Evolutionary conservation across 176 grass and related monocot genomes (phyloP).

Genomic region (Oryza glaberrima): DNA sequence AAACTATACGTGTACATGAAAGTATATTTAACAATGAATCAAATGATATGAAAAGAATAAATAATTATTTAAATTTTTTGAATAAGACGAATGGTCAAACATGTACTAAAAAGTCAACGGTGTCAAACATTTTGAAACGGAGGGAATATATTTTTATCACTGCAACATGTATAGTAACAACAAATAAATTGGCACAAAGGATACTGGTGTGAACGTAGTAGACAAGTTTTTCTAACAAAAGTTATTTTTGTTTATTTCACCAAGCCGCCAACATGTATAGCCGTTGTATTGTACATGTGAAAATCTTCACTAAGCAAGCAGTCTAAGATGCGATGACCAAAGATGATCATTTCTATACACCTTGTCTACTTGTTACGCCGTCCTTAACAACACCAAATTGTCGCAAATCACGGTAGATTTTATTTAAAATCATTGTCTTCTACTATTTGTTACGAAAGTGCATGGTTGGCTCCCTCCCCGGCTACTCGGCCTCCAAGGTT

Average conservation of each 20-base stretch:
- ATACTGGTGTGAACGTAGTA: not conserved
- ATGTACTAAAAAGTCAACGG: too few relatives aligned
- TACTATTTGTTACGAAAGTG: not conserved
- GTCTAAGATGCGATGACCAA: not conserved
- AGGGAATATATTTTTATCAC: too few relatives aligned
- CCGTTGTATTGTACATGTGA: constrained; percentile 11
- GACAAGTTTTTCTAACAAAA: too few relatives aligned
- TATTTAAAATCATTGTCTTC: not conserved
- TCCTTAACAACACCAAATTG: not conserved
- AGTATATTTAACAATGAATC: too few relatives aligned
- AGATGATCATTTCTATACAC: not conserved
- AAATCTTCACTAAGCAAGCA: not conserved
- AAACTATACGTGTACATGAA: too few relatives aligned
- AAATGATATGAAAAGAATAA: too few relatives aligned
- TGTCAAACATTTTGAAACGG: too few relatives aligned
- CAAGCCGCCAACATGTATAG: not conserved
- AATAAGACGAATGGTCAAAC: too few relatives aligned
- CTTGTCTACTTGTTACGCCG: not conserved
- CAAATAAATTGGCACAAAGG: too few relatives aligned
- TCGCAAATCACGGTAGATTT: not conserved
- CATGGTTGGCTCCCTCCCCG: too few relatives aligned
- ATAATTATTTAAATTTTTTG: too few relatives aligned
- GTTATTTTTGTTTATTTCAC: not conserved
- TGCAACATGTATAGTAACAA: too few relatives aligned
- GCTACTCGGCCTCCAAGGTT: not conserved